Evolutionary conservation across 2,329 filamentous ascomycete genomes (phyloP).

Genomic region (Pezicula radicicola): DNA sequence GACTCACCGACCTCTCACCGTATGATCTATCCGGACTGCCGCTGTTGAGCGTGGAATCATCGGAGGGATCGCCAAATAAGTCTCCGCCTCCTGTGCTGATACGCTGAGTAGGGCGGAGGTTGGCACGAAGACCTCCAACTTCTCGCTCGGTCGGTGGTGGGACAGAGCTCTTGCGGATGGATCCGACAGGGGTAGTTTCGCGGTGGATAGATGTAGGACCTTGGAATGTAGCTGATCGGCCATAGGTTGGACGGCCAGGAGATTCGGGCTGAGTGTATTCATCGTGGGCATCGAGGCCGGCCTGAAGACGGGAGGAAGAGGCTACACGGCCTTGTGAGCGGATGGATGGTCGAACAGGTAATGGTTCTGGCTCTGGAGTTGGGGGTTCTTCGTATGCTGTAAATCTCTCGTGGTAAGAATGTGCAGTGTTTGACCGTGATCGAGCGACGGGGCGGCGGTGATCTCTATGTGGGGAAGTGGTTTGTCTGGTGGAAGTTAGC

Average conservation of each 20-base stretch:
- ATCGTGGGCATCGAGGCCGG: constrained; percentile 18
- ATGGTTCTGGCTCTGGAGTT: constrained; percentile 37
- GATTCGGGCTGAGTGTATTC: constrained; percentile 27
- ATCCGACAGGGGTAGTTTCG: constrained; percentile 46
- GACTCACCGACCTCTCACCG: constrained; percentile 48
- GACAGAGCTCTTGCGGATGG: constrained; percentile 44
- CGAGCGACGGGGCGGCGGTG: constrained; percentile 27
- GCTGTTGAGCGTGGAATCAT: constrained; percentile 46
- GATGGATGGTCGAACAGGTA: constrained; percentile 45
- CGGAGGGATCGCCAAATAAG: constrained; percentile 47
- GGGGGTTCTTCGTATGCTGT: constrained; percentile 48
- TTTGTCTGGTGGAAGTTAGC: constrained; percentile 18
- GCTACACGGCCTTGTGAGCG: constrained; percentile 35
- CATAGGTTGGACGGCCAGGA: constrained; percentile 41
- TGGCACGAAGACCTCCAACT: constrained; percentile 36
- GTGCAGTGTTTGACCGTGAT: constrained; percentile 61
- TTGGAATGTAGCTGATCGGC: constrained; percentile 56
- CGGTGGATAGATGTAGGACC: constrained; percentile 48
- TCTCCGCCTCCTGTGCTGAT: constrained; percentile 28
- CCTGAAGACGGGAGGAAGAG: constrained; percentile 20
- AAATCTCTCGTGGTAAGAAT: constrained; percentile 59
- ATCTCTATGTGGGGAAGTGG: constrained; percentile 21
- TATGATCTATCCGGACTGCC: constrained; percentile 46
- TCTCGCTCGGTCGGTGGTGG: constrained; percentile 32
- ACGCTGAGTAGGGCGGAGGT: constrained; percentile 26